Evolutionary conservation across 2,329 filamentous ascomycete species (phyloP), one percentile per base, ranked within the genome.

Genomic region (Boeremia exigua): DNA sequence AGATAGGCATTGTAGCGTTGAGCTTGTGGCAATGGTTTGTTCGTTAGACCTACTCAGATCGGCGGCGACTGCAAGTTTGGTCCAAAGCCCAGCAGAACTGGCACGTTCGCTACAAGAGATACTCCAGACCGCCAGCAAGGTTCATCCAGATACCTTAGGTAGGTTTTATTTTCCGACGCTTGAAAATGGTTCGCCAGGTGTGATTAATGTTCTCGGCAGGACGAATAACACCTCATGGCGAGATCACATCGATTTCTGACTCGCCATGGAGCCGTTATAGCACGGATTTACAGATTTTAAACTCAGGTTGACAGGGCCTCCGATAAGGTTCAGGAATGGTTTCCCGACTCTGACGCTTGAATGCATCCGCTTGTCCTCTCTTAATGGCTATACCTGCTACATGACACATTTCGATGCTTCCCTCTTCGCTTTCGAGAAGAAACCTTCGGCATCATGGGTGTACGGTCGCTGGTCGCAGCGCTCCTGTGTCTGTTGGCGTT

Each of bases 401-500:
- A 32, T 9, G 17, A 4, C 7, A 12, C 19, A 12, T 23, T 28
- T 14, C 4, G n/a, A 15, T 39, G 25, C 23, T 2, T 27, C n/a
- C 9, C 14, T 4, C 6, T 30, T 11, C 23, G 1, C 25, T 10
- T 19, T 9, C 8, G 15, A 12, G 8, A 38, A 39, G 11, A 2
- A 37, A 17, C 11, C n/a, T 9, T 25, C 12, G 14, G 17, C 23
- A 54, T 28, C 27, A 59, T 61, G 56, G 42, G 44, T 17, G 6
- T 48, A 12, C 37, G 48, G 23, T 49, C 49, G 37, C 43, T 59
- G 30, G 36, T 59, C 32, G 36, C 40, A 19, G 34, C 33, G 25
- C 14, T 59, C 12, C 17, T 61, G 29, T 55, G 42, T 25, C 11
- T 55, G 17, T 42, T 59, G 14, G 34, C 39, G 1, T 40, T 51